A percentile compares a stretch with the other conserved stretches of the same genome.
Conservation (phyloP, 2,329 filamentous ascomycete genomes). For the Penicillium fuscoglaucum region DNA sequence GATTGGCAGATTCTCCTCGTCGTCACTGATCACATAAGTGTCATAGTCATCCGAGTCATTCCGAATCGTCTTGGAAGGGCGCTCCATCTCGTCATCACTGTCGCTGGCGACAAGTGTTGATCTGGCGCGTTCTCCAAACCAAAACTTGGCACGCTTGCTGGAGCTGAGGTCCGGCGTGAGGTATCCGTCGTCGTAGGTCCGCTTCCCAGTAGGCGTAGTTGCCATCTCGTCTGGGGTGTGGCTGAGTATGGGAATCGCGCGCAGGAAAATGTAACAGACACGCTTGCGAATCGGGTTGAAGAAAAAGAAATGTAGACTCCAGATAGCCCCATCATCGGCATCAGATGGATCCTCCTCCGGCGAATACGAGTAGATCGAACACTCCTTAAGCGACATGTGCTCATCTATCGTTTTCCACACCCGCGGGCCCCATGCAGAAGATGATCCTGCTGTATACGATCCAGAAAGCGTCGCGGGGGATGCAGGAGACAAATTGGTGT, state of each 20-base stretch:
- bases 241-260: slow-evolving; percentile 73
- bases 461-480: slow-evolving; percentile 46
- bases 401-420: slow-evolving; percentile 94
- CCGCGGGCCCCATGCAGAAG: slow-evolving; percentile 75
- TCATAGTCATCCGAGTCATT: slow-evolving; percentile 43
- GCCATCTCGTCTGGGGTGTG: slow-evolving; percentile 58
- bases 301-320: slow-evolving; percentile 96
- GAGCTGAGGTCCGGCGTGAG: slow-evolving; percentile 58
- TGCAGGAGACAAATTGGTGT: slow-evolving; percentile 42
- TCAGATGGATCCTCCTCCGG: slow-evolving; percentile 89
- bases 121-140: slow-evolving; percentile 70
- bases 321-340: slow-evolving; percentile 90
- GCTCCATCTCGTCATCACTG: slow-evolving; percentile 47
- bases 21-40: slow-evolving; percentile 48
- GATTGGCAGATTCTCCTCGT: slow-evolving; percentile 42
- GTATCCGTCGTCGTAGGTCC: slow-evolving; percentile 51
- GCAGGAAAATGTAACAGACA: slow-evolving; percentile 89
- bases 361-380: slow-evolving; percentile 84
- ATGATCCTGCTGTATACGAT: slow-evolving; percentile 52
- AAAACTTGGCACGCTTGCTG: slow-evolving; percentile 81
- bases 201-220: slow-evolving; percentile 46
- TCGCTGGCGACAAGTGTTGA: slow-evolving; percentile 45
- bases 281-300: slow-evolving; percentile 92
- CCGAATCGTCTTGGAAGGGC: slow-evolving; percentile 20
- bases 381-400: slow-evolving; percentile 89